Evolutionary conservation across 139 green algal genomes (phyloP), one percentile per base, ranked within the genome.

Genomic region (Axilococcus clingmanii): DNA sequence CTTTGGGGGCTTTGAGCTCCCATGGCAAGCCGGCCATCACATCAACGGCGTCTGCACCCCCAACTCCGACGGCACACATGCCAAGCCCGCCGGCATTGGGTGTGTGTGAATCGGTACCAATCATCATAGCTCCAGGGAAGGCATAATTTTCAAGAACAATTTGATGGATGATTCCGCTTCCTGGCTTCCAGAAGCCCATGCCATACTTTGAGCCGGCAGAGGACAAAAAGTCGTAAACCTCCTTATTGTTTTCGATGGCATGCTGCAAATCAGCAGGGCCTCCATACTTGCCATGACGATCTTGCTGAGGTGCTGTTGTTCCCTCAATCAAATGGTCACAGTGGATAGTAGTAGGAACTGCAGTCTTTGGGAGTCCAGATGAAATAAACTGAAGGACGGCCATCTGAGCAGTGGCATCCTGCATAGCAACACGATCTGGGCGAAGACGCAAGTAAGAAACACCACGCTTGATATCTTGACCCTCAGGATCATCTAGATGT

Each of bases 61-160:
- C 87, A 38, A 96, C 87, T 27, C 87, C 87, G 24, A 94, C 77
- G 19, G 86, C 86, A 61, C 81, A 90, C 75, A 85, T 81, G 55
- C 84, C 87, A 57, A 96, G 74, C 36, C 87, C 87, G 14, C 87
- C 87, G 2, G 84, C 87, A 63, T 96, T 96, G 65, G 84, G 84
- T 8, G 86, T 96, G 80, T 96, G 88, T 5, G 78, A 91, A 80
- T 95, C 86, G 20, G 86, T 96, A 54, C 86, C 88, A 50, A 95
- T 95, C 82, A 96, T 95, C 76, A 95, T 89, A 54, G 80, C 74
- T 32, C 86, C 86, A 5, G 86, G 88, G 59, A 92, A 81, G 15
- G 86, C 88, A 57, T 96, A 96, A 77, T 96, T 96, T 76, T 96
- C 88, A 57, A 96, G 79, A 55, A 96, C 78, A 62, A 94, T 95